Evolutionary conservation across 805 yeast species (phyloP), one percentile per base, ranked within the genome.

Genomic region (Sugiyamaella americana): DNA sequence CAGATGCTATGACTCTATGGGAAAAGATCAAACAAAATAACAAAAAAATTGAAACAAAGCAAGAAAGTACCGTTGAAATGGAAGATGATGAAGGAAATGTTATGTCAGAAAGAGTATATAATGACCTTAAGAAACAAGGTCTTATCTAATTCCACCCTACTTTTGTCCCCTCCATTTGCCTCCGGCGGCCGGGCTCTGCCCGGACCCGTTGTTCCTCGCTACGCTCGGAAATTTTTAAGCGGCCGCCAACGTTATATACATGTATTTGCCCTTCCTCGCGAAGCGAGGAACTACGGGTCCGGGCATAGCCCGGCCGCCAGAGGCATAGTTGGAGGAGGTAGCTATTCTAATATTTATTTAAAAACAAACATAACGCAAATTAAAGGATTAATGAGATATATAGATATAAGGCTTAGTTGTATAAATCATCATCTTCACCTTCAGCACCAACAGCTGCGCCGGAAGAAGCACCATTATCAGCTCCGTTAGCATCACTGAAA

Each of bases 71-170:
- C 1, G 73, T 82, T 10, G 95, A 93, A 63, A 84, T 89, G 30
- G 98, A 91, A 62, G 98, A 93, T 60, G 83, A 78, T 1, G 88
- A 87, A 16, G 98, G 98, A 8, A 91, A 93, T 60, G 95, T 87
- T 13, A 84, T 91, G 94, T 76, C 84, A 29, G 82, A 80, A 55
- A 78, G 79, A 55, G 89, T 87, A 37, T 91, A 86, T 63, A 73
- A 80, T 17, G 97, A 93, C 54, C 71, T 91, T 61, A 85, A 87
- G 65, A 82, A 78, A 54, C 98, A 91, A 66, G 98, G 97, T 8
- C 32, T 26, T 13, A 26, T 26, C 8, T 26, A 26, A 26, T 13
- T 13, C 13, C 32, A 8, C 32, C 13, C 8, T 13, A 26, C 32
- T 8, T 26, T 8, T 26, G 13, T 13, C 13, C 11, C 32, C 32